Evolutionary conservation across 2,329 filamentous ascomycete genomes (phyloP).

Genomic region (Falciphora oryzae): DNA sequence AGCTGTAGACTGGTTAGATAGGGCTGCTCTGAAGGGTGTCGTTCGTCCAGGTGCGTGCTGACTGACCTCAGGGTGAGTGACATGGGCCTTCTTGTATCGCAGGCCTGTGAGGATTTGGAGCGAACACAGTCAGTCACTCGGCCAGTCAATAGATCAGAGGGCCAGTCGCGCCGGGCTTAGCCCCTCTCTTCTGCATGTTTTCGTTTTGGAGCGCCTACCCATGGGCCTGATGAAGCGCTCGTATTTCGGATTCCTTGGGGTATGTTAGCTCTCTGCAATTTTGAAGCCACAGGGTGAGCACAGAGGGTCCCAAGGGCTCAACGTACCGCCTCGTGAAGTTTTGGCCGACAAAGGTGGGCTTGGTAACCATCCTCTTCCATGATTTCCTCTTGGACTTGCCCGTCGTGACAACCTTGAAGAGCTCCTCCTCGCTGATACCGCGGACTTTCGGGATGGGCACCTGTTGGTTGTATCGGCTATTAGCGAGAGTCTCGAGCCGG

Average conservation of each 20-base stretch:
- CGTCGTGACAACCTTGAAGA: conserved; percentile 77
- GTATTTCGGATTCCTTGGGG: conserved; percentile 16
- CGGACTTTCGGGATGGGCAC: conserved; percentile 82
- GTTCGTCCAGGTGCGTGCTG: too few species aligned
- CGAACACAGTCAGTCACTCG: not conserved
- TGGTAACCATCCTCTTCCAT: conserved; percentile 64
- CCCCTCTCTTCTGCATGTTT: not conserved
- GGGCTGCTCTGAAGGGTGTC: not conserved
- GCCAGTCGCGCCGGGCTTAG: not conserved
- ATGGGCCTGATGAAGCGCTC: conserved; percentile 65
- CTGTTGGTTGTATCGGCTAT: not conserved
- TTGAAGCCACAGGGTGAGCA: not conserved
- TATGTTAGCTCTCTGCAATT: not conserved
- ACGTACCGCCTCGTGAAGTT: conserved; percentile 61
- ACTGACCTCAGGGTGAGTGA: conserved; percentile 37
- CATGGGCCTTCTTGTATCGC: conserved; percentile 72
- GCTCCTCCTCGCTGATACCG: conserved; percentile 91
- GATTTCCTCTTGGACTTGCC: conserved; percentile 65
- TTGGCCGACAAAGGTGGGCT: conserved; percentile 82
- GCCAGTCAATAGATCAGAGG: not conserved
- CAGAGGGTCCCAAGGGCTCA: not conserved
- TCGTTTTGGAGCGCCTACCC: conserved; percentile 37
- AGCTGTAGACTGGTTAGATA: conserved; percentile 7
- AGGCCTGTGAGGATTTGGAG: conserved; percentile 28
- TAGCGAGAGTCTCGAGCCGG: not conserved